phyloP scores from a whole-genome alignment of 2,329 filamentous ascomycete genomes.

The Epichloe sylvatica region DNA sequence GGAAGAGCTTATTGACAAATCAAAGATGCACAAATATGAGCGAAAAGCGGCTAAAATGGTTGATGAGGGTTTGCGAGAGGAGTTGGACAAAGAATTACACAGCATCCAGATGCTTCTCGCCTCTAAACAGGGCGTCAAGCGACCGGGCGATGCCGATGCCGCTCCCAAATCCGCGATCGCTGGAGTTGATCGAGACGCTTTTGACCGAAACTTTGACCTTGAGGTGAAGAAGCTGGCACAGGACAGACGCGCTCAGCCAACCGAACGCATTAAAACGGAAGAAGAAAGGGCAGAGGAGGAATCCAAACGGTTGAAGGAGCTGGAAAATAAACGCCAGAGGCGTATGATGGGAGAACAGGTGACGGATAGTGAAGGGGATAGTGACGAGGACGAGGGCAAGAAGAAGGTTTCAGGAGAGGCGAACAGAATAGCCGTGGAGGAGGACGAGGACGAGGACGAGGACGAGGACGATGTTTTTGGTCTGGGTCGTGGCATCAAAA shows the following conservation, averaged over 20 bases:
- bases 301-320: slow-evolving; percentile 57
- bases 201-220: slow-evolving; percentile 80
- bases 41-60: slow-evolving; percentile 85
- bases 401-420: slow-evolving; percentile 21
- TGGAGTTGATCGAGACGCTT: slow-evolving; percentile 49
- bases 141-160: slow-evolving; percentile 12
- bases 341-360: slow-evolving; percentile 79
- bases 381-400: slow-evolving; percentile 23
- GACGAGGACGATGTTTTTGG: slow-evolving; percentile 38
- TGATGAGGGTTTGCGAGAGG: slow-evolving; percentile 72
- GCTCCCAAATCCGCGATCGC: slow-evolving; percentile 21
- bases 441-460: slow-evolving; percentile 36
- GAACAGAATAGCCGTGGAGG: slow-evolving; percentile 21
- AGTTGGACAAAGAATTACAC: slow-evolving; percentile 71
- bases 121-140: slow-evolving; percentile 29
- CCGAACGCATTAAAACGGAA: slow-evolving; percentile 79
- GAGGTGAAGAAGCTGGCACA: slow-evolving; percentile 68
- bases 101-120: slow-evolving; percentile 62
- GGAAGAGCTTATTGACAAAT: slow-evolving; percentile 95
- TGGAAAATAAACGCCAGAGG: slow-evolving; percentile 69
- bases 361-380: slow-evolving; percentile 48
- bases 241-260: slow-evolving; percentile 73
- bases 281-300: slow-evolving; percentile 73
- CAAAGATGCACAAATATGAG: slow-evolving; percentile 88
- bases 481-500: slow-evolving; percentile 44